Evolutionary conservation across 2,329 filamentous ascomycete species (phyloP).

Genomic region (Calonectria fujianensis): DNA sequence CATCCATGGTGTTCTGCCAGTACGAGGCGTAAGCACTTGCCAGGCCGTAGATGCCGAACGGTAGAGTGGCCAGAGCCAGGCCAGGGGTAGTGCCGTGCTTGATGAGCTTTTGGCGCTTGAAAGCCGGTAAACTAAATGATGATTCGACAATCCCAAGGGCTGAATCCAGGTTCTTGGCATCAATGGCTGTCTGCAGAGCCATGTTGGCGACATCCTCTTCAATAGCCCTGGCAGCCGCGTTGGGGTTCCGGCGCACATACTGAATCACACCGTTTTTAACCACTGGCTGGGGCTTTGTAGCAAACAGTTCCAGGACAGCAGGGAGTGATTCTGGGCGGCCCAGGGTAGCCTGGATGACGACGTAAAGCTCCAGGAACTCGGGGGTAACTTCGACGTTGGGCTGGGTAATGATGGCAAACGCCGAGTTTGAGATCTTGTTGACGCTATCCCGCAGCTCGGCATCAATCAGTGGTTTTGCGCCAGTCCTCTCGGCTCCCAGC

Average conservation of each 20-base stretch:
- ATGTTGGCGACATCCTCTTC: constrained; percentile 80
- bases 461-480: constrained; percentile 57
- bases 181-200: constrained; percentile 87
- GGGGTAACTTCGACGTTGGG: constrained; percentile 88
- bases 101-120: constrained; percentile 79
- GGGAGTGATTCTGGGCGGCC: constrained; percentile 85
- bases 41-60: constrained; percentile 81
- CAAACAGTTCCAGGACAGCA: constrained; percentile 87
- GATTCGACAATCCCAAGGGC: constrained; percentile 85
- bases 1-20: constrained; percentile 83
- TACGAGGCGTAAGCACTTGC: constrained; percentile 71
- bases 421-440: constrained; percentile 73
- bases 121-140: constrained; percentile 80
- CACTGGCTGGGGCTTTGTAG: constrained; percentile 84
- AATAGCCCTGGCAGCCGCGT: constrained; percentile 82
- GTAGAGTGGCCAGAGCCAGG: constrained; percentile 74
- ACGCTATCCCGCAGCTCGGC: constrained; percentile 65
- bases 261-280: constrained; percentile 75
- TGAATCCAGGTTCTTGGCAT: constrained; percentile 84
- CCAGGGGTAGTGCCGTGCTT: constrained; percentile 78
- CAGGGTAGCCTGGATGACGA: constrained; percentile 84
- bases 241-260: constrained; percentile 79
- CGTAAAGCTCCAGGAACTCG: constrained; percentile 82
- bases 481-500: constrained; percentile 61
- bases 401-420: constrained; percentile 83